phyloP scores from a whole-genome alignment of 2,329 filamentous ascomycete genomes.

The Cladosporium velox region DNA sequence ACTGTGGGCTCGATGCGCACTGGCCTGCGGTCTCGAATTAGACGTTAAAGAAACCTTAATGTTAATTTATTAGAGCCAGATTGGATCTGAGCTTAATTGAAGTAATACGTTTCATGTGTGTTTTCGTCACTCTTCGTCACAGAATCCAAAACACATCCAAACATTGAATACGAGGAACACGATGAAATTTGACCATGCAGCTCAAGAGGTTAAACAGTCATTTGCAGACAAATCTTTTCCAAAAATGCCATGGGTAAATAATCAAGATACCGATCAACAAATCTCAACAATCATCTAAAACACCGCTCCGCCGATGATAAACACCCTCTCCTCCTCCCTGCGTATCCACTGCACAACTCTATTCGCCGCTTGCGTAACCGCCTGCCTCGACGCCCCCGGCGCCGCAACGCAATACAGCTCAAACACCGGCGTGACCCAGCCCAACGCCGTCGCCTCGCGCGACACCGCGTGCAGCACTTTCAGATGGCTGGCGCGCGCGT shows the following conservation, averaged over 20 bases:
- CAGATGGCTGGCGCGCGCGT: constrained; percentile 78
- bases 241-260: neutral
- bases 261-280: neutral
- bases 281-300: constrained; percentile 39
- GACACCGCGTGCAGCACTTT: constrained; percentile 82
- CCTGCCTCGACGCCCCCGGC: constrained; percentile 61
- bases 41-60: neutral
- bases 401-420: constrained; percentile 95
- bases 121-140: neutral
- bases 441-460: constrained; percentile 75
- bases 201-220: neutral
- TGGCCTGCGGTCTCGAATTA: neutral
- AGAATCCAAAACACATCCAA: neutral
- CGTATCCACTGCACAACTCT: constrained; percentile 89
- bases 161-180: neutral
- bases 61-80: neutral
- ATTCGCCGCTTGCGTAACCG: constrained; percentile 82
- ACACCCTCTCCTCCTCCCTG: constrained; percentile 87
- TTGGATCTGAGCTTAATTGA: neutral
- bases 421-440: constrained; percentile 88
- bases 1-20: constrained; percentile 27
- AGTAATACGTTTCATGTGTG: neutral
- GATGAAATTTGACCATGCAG: neutral
- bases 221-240: neutral
- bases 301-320: constrained; percentile 97